Conservation (phyloP, 495 filamentous ascomycete genomes). For the Bombardia bombarda region DNA sequence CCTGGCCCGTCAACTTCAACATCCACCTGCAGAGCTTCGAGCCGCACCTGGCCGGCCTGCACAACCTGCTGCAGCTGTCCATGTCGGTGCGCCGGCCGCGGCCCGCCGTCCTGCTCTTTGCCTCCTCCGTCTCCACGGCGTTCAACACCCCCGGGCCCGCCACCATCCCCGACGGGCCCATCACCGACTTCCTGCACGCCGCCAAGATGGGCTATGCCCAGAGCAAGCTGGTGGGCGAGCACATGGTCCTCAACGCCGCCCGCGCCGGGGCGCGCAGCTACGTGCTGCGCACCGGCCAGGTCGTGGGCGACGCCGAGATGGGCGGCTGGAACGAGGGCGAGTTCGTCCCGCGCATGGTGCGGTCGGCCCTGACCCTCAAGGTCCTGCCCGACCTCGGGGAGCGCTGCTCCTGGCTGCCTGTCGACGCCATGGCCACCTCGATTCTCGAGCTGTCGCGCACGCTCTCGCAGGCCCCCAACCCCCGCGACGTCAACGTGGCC, state of each 20-base stretch:
- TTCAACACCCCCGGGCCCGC: neutral
- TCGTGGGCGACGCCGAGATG: neutral
- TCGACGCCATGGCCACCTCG: no score
- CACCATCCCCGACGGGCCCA: neutral
- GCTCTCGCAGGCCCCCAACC: no score
- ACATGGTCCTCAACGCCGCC: neutral
- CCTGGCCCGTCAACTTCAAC: conserved; percentile 8
- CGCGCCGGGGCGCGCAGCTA: neutral
- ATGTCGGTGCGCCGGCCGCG: no score
- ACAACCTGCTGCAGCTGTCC: neutral
- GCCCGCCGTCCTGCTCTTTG: neutral
- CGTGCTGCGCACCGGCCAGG: neutral
- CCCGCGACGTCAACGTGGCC: no score
- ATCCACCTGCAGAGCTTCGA: neutral
- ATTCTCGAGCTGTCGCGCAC: no score
- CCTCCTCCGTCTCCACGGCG: neutral
- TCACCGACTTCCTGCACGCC: neutral
- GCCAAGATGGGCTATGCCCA: neutral
- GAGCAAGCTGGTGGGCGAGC: neutral
- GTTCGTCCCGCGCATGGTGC: neutral
- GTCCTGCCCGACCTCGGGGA: no score
- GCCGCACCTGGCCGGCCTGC: neutral
- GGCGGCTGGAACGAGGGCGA: neutral
- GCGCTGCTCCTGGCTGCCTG: no score
- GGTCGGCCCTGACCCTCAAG: no score